phyloP scores from a whole-genome alignment of 2,329 filamentous ascomycete genomes.

The Ophiosphaerella narmari region DNA sequence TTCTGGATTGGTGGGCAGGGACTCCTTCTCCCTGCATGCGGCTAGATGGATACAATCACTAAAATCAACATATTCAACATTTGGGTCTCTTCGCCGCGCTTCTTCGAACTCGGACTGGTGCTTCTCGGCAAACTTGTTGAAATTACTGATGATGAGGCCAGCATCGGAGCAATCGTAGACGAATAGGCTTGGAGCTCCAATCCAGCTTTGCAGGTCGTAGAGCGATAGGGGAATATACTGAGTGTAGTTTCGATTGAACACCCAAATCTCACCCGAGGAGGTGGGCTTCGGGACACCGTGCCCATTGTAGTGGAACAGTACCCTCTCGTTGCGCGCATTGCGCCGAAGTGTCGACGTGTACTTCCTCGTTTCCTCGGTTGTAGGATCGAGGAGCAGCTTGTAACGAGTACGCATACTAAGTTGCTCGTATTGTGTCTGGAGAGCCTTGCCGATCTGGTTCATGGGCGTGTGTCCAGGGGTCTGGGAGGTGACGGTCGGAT shows the following conservation, averaged over 20 bases:
- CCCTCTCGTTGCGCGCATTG: slow-evolving; percentile 93
- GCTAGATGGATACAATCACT: slow-evolving; percentile 90
- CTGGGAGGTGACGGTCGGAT: slow-evolving; percentile 79
- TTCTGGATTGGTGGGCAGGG: slow-evolving; percentile 89
- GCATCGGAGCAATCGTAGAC: slow-evolving; percentile 98
- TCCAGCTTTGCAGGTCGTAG: slow-evolving; percentile 93
- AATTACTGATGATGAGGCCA: slow-evolving; percentile 93
- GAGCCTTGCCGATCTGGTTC: slow-evolving; percentile 90
- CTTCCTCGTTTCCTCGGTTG: slow-evolving; percentile 95
- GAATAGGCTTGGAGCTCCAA: slow-evolving; percentile 92
- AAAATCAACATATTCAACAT: slow-evolving; percentile 66
- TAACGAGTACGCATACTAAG: slow-evolving; percentile 94
- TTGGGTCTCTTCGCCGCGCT: slow-evolving; percentile 74
- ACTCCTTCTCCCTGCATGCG: slow-evolving; percentile 87
- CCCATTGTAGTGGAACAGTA: slow-evolving; percentile 98
- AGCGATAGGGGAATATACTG: slow-evolving; percentile 97
- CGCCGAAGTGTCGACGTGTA: slow-evolving; percentile 88
- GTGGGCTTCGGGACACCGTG: slow-evolving; percentile 97
- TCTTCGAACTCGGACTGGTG: slow-evolving; percentile 89
- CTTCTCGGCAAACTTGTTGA: slow-evolving; percentile 91
- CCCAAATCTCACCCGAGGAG: slow-evolving; percentile 96
- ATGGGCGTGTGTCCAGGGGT: slow-evolving; percentile 75
- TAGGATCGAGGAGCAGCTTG: slow-evolving; percentile 95
- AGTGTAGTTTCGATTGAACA: slow-evolving; percentile 98
- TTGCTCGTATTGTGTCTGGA: slow-evolving; percentile 97